These are phyloP conservation scores for Linanthus parryae DNA, from an alignment of 148 eudicot genomes.

Conservation along the genomic window DNA sequence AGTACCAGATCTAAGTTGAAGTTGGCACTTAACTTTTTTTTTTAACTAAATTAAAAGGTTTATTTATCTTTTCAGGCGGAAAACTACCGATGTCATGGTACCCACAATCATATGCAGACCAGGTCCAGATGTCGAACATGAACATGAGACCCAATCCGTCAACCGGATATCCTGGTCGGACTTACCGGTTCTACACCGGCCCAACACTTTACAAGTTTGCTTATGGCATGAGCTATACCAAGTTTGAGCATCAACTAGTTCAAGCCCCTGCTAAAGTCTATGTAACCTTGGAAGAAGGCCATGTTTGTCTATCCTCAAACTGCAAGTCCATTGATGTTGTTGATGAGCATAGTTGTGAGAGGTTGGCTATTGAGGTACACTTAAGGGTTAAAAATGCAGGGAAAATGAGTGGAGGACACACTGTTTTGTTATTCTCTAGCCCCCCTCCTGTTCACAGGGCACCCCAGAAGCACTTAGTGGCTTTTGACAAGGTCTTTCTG, in stretches of 20 bases:
- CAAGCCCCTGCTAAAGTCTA: slow-evolving; percentile 49
- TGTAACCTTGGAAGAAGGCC: slow-evolving; percentile 45
- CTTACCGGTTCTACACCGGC: slow-evolving; percentile 63
- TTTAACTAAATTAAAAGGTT: background rate
- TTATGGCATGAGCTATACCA: slow-evolving; percentile 54
- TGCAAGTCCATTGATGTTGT: slow-evolving; percentile 58
- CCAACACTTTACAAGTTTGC: slow-evolving; percentile 48
- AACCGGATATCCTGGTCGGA: slow-evolving; percentile 65
- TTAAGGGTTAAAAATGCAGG: slow-evolving; percentile 59
- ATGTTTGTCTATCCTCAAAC: slow-evolving; percentile 41
- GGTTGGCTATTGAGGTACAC: slow-evolving; percentile 43
- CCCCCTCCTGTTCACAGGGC: slow-evolving; percentile 65
- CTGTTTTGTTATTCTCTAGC: slow-evolving; percentile 54
- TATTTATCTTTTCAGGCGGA: slow-evolving; percentile 35
- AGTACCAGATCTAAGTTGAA: no score
- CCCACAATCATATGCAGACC: slow-evolving; percentile 49
- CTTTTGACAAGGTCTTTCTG: slow-evolving; percentile 65
- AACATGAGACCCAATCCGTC: slow-evolving; percentile 62
- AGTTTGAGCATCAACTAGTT: slow-evolving; percentile 42
- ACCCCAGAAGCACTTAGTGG: slow-evolving; percentile 71
- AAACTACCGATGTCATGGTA: slow-evolving; percentile 71
- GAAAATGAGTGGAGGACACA: slow-evolving; percentile 46
- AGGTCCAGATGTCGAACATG: slow-evolving; percentile 66
- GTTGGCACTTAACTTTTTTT: no score
- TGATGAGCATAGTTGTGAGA: slow-evolving; percentile 41